Conservation (phyloP, 305 asterid species). For the Fraxinus floribunda region DNA sequence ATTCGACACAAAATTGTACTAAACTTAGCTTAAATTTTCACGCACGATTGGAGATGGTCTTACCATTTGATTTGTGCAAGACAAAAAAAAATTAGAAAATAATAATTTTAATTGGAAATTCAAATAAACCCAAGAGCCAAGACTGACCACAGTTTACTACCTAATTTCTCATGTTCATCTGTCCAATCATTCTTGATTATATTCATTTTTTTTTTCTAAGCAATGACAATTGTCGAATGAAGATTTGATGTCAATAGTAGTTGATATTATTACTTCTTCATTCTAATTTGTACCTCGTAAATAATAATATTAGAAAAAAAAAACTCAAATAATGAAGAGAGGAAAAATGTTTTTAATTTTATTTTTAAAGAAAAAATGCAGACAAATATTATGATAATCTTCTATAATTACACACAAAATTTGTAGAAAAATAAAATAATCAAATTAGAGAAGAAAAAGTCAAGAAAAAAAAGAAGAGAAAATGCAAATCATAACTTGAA, state of each 20-base stretch:
- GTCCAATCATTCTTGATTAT: too few relatives aligned
- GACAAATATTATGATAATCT: slow-evolving; percentile 27
- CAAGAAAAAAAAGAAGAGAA: not conserved
- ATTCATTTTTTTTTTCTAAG: not conserved
- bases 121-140: too few relatives aligned
- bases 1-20: too few relatives aligned
- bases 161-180: too few relatives aligned
- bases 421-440: slow-evolving; percentile 3
- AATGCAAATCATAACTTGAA: slow-evolving; percentile 9
- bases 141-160: too few relatives aligned
- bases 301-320: not conserved
- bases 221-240: not conserved
- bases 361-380: not conserved
- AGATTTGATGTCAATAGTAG: not conserved
- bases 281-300: not conserved
- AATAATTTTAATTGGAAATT: too few relatives aligned
- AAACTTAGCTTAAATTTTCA: too few relatives aligned
- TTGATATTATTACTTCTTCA: not conserved
- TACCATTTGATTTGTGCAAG: too few relatives aligned
- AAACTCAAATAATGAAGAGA: not conserved
- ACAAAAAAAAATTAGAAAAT: too few relatives aligned
- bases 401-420: slow-evolving; percentile 42
- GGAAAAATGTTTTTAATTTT: not conserved
- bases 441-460: not conserved
- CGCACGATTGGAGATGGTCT: too few relatives aligned